Conservation (phyloP, 441 rosid species). For the Euphorbia celastroides region DNA sequence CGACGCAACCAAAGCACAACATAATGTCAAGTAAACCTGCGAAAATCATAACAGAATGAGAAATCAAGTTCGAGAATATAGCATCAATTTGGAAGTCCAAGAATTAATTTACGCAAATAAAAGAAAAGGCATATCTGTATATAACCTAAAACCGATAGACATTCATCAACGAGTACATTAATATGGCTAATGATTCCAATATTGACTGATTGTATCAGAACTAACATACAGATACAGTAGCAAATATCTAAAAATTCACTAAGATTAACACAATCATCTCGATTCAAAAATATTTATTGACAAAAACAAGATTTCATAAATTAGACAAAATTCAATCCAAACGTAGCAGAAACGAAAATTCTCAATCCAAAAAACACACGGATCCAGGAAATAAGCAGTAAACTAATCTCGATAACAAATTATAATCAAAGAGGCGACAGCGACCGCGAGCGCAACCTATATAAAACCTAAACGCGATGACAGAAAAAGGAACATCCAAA, state of each 20-base stretch:
- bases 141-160: neutral
- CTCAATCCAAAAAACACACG: neutral
- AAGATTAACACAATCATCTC: neutral
- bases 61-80: neutral
- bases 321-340: neutral
- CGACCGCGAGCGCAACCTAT: neutral
- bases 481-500: neutral
- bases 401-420: neutral
- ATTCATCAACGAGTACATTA: neutral
- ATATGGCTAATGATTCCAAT: neutral
- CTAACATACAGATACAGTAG: neutral
- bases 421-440: neutral
- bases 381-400: neutral
- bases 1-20: conserved; percentile 64
- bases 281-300: no score
- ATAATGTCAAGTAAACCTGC: conserved; percentile 70
- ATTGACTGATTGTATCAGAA: neutral
- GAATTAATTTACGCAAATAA: neutral
- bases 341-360: neutral
- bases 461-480: neutral
- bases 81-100: neutral
- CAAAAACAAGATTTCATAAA: neutral
- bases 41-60: neutral
- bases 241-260: no score
- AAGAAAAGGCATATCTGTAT: no score